Evolutionary conservation across 2,329 filamentous ascomycete species (phyloP), one percentile per base, ranked within the genome.

Genomic region (Talaromyces sp.): DNA sequence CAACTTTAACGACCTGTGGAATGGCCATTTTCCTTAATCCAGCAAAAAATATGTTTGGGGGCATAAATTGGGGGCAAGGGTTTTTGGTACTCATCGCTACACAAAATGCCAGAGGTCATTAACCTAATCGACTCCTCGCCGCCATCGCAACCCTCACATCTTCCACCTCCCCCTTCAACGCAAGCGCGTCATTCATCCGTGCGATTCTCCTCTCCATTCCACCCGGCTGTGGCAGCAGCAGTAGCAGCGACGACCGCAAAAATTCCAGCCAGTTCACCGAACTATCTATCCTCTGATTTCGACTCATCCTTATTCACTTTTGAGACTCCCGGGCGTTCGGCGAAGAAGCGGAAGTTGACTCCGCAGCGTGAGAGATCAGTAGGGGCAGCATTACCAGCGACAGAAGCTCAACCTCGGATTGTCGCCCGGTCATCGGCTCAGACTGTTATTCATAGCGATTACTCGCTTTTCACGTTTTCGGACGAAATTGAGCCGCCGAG

Each of bases 81-180:
- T 19, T 43, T 41, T 59, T 43, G 56, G 52, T 64, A 39, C 48
- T 47, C 43, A 35, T 16, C 35, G 24, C 31, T 50, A n/a, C 13
- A 31, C 27, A 62, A 45, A 52, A 80, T 79, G 78, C 75, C 73
- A 58, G 76, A 79, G 64, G 69, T 79, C 43, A 79, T 80, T 62
- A 70, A 74, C 64, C 71, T 80, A 7, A 52, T 79, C 24, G 77
- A 76, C 16, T 79, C 76, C 3, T 73, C 75, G 22, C 72, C 75
- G 13, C 74, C 71, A 7, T 62, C 68, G 13, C n/a, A 56, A 16
- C 67, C 70, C 5, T 16, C 45, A 22, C 37, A 59, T 45, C 39
- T 59, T 11, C 62, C 41, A 48, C 41, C 67, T 27, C 65, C 67
- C 4, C 68, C 61, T 10, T 58, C 50, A 58, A 60, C 63, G 10